phyloP scores from a whole-genome alignment of 208 protist species.

The Wallacemonas sp. region DNA sequence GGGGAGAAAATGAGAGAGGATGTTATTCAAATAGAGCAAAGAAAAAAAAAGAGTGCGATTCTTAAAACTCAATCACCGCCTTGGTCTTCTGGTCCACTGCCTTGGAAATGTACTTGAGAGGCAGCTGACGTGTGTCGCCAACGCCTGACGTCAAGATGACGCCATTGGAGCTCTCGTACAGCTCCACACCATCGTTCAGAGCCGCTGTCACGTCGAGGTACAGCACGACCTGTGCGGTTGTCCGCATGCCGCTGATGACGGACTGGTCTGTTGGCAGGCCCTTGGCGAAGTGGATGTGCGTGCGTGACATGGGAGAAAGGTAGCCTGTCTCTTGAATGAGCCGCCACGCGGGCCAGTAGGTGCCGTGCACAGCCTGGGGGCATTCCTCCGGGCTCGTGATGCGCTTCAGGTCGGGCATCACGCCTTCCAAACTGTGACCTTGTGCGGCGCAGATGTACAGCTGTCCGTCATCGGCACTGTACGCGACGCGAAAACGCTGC shows the following conservation, averaged over 20 bases:
- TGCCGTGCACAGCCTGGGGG: slow-evolving; percentile 78
- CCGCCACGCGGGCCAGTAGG: slow-evolving; percentile 60
- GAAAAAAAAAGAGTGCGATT: not conserved
- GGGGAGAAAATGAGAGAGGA: slow-evolving; percentile 13
- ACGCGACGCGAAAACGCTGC: slow-evolving; percentile 72
- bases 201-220: slow-evolving; percentile 70
- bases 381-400: slow-evolving; percentile 33
- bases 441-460: slow-evolving; percentile 83
- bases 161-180: slow-evolving; percentile 82
- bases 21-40: slow-evolving; percentile 6
- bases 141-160: slow-evolving; percentile 88
- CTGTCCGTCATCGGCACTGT: slow-evolving; percentile 26
- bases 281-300: slow-evolving; percentile 92
- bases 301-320: slow-evolving; percentile 76
- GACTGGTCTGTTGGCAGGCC: slow-evolving; percentile 30
- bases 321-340: slow-evolving; percentile 69
- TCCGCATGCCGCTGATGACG: slow-evolving; percentile 90
- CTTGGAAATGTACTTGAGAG: slow-evolving; percentile 69
- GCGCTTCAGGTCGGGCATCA: slow-evolving; percentile 50
- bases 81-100: slow-evolving; percentile 51
- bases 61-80: slow-evolving; percentile 15
- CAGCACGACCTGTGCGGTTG: slow-evolving; percentile 58
- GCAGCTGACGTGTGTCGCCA: slow-evolving; percentile 49
- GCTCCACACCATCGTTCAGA: slow-evolving; percentile 63
- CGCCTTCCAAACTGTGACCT: slow-evolving; percentile 72